These are phyloP conservation scores for Aspergillus glaucus DNA, from an alignment of 2,329 filamentous ascomycete genomes.

Conservation along the genomic window DNA sequence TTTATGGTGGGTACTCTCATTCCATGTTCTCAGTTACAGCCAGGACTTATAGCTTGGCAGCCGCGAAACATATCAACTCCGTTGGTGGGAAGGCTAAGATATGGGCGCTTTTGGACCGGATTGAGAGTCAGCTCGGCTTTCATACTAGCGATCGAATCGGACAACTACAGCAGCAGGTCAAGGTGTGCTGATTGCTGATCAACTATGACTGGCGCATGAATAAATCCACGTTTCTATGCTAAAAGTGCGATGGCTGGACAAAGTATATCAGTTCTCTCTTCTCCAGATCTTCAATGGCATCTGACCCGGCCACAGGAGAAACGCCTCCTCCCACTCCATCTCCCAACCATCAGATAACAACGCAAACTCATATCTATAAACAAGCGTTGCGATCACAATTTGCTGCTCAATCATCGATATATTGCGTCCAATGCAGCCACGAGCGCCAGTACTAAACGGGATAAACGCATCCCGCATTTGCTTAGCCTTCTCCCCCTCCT, in stretches of 20 bases:
- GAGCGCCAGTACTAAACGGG: constrained; percentile 12
- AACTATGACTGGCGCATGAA: background rate
- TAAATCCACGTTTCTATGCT: background rate
- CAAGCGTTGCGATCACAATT: constrained; percentile 10
- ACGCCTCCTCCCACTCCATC: background rate
- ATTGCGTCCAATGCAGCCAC: constrained; percentile 16
- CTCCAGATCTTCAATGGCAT: background rate
- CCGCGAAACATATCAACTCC: background rate
- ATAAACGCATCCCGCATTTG: constrained; percentile 1
- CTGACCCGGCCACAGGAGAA: background rate
- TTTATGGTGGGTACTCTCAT: background rate
- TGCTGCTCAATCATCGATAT: constrained; percentile 15
- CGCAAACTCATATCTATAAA: constrained; percentile 5
- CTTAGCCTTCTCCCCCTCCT: background rate
- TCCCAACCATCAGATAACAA: background rate
- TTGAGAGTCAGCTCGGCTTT: background rate
- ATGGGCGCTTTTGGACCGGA: background rate
- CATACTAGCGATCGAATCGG: background rate
- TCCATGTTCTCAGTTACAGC: background rate
- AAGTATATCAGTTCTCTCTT: background rate
- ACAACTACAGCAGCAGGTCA: background rate
- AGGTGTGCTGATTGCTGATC: background rate
- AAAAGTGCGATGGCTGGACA: no score
- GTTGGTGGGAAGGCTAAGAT: background rate
- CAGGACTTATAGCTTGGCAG: background rate